Base-by-base conservation (phyloP, 495 filamentous ascomycete genomes). In the Penicillium steckii region DNA sequence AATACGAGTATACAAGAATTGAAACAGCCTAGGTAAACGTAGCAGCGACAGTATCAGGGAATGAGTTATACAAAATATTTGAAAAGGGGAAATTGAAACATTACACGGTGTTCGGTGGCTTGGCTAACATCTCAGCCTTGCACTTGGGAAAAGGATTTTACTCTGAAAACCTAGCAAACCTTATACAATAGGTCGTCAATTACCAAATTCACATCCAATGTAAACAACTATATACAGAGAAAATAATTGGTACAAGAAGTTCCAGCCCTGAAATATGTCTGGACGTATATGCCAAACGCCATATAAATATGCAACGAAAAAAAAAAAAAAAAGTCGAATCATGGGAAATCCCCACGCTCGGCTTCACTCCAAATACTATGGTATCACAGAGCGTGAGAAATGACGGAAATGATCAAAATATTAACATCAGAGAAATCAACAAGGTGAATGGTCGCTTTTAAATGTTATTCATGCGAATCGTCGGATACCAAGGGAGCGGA, bases 301-400 rank as follows among this genome's bases (percentile, higher is more conserved):
- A 41, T 44, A 48, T 52, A n/a, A n/a, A 55, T 56, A 62, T 64
- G 55, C 58, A 65, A n/a, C n/a, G n/a, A n/a, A n/a, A n/a, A n/a
- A n/a, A n/a, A n/a, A n/a, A n/a, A n/a, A n/a, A n/a, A 45, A 44
- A 53, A 48, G 41, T 23, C 33, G 18, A 18, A 15, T n/a, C 10
- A n/a, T 15, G 15, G 52, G 18, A 42, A 42, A 29, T n/a, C 6
- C 17, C 38, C 42, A 13, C 24, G 27, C 19, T 42, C 29, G 22
- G 15, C n/a, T n/a, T 37, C 33, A 17, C 15, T 40, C 45, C 19
- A 32, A 46, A 27, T 55, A 29, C 19, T n/a, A 21, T 43, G 7
- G n/a, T 47, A 33, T 12, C 38, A 41, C 23, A 23, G 17, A n/a
- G 17, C 25, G 33, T 19, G n/a, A 47, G 17, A 53, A 46, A 42